phyloP scores from a whole-genome alignment of 2,329 filamentous ascomycete genomes.

The Xylariaceae sp. region DNA sequence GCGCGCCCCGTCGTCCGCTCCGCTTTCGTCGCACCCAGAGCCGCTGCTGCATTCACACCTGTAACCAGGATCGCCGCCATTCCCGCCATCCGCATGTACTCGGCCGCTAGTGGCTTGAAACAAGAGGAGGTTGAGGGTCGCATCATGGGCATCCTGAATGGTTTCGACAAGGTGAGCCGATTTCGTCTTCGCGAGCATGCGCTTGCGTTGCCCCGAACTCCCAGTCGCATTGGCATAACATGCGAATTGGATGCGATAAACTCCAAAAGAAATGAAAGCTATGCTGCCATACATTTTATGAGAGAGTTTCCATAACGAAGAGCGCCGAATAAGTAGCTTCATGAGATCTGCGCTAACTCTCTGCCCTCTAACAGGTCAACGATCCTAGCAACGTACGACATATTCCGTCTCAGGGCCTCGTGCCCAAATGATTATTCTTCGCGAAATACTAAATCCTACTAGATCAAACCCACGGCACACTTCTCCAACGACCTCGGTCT shows the following conservation, averaged over 20 bases:
- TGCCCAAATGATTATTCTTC: not conserved
- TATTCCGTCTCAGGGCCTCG: not conserved
- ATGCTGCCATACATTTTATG: too few species aligned
- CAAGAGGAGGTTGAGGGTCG: constrained; percentile 85
- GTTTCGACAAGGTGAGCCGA: constrained; percentile 83
- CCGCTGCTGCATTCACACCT: constrained; percentile 52
- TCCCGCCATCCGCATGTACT: constrained; percentile 76
- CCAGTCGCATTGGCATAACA: not conserved
- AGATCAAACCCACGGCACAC: constrained; percentile 83
- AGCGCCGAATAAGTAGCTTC: too few species aligned
- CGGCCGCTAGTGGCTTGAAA: constrained; percentile 71
- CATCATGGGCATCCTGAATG: constrained; percentile 88
- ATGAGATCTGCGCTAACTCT: constrained; percentile 16
- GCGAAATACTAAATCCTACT: constrained; percentile 20
- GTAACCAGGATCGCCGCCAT: constrained; percentile 59
- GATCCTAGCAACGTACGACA: constrained; percentile 57
- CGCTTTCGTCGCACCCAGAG: constrained; percentile 40
- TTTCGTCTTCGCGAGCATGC: constrained; percentile 22
- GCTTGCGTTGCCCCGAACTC: not conserved
- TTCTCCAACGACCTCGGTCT: constrained; percentile 97
- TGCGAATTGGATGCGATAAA: not conserved
- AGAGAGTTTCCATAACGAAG: too few species aligned
- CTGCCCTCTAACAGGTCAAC: constrained; percentile 54
- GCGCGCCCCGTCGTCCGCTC: constrained; percentile 56
- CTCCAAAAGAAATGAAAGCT: too few species aligned